Conservation (phyloP, 805 yeast species). For the Vanderwaltozyma yarrowii region DNA sequence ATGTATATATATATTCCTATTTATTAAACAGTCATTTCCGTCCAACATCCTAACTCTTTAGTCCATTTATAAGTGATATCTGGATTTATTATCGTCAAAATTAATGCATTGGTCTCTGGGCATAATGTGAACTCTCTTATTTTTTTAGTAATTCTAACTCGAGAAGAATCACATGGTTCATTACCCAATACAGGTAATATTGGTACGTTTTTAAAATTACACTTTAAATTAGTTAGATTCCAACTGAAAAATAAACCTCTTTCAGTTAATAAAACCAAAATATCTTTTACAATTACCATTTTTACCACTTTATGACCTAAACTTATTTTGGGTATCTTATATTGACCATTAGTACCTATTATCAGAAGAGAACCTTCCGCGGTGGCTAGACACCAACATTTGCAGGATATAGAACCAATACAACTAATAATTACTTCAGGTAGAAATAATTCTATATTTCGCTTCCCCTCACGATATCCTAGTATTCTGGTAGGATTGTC, state of each 20-base stretch:
- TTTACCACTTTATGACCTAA: constrained; percentile 42
- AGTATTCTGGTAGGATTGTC: constrained; percentile 32
- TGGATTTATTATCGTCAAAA: constrained; percentile 12
- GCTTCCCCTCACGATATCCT: constrained; percentile 28
- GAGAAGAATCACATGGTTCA: constrained; percentile 17
- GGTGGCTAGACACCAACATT: constrained; percentile 37
- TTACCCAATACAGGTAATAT: constrained; percentile 21
- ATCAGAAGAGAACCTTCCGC: constrained; percentile 31
- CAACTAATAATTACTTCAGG: constrained; percentile 31
- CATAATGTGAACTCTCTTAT: constrained; percentile 9
- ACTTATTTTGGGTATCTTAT: constrained; percentile 32
- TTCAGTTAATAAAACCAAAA: constrained; percentile 48
- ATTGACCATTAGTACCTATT: constrained; percentile 26
- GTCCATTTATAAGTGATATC: constrained; percentile 15
- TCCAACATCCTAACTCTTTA: constrained; percentile 23
- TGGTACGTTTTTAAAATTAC: constrained; percentile 18
- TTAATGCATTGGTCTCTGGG: constrained; percentile 1
- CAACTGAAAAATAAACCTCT: constrained; percentile 41
- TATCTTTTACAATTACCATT: constrained; percentile 29
- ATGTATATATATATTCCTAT: no score
- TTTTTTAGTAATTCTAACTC: constrained; percentile 21
- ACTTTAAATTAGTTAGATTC: constrained; percentile 14
- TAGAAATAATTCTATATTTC: constrained; percentile 34
- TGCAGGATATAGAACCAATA: constrained; percentile 38
- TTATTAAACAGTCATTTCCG: no score